Percentiles rank a stretch among this genome's conserved stretches.
phyloP scores from a whole-genome alignment of 257 asterid species.

The Oldenlandia corymbosa region DNA sequence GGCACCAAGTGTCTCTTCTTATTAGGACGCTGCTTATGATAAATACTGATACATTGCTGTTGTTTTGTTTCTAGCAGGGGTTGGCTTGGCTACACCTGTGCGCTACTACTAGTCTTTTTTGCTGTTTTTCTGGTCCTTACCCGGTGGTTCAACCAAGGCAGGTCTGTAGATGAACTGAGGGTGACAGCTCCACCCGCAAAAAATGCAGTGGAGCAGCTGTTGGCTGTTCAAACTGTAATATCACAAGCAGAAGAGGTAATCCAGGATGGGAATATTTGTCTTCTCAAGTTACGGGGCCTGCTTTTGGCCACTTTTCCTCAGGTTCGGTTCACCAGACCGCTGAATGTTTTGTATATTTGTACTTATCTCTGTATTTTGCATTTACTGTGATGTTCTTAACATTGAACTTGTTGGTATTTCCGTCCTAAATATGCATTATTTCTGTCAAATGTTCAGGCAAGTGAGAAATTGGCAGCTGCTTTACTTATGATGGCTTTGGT shows the following conservation, averaged over 20 bases:
- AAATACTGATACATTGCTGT: not conserved
- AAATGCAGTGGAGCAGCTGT: slow-evolving; percentile 92
- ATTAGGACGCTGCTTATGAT: not conserved
- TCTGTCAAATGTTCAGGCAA: slow-evolving; percentile 52
- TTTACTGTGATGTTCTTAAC: not conserved
- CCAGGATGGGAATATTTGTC: slow-evolving; percentile 76
- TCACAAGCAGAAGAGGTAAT: slow-evolving; percentile 85
- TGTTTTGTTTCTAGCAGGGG: slow-evolving; percentile 56
- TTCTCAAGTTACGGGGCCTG: slow-evolving; percentile 75
- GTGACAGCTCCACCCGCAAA: slow-evolving; percentile 72
- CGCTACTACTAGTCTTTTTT: slow-evolving; percentile 35
- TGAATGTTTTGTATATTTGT: not conserved
- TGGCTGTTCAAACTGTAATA: slow-evolving; percentile 88
- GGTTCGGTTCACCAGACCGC: slow-evolving; percentile 31
- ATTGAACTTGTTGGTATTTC: not conserved
- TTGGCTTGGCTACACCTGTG: slow-evolving; percentile 61
- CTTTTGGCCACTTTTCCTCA: slow-evolving; percentile 78
- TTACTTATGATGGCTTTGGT: slow-evolving; percentile 47
- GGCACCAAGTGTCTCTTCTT: too few species aligned
- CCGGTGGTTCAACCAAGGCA: slow-evolving; percentile 56
- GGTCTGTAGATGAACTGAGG: slow-evolving; percentile 60
- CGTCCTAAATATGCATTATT: not conserved
- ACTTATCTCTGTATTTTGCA: not conserved
- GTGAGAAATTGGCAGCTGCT: slow-evolving; percentile 54
- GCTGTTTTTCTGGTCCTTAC: slow-evolving; percentile 74